Base-by-base conservation (phyloP, 108 stramenopile species). In the Nitzschia sp. region DNA sequence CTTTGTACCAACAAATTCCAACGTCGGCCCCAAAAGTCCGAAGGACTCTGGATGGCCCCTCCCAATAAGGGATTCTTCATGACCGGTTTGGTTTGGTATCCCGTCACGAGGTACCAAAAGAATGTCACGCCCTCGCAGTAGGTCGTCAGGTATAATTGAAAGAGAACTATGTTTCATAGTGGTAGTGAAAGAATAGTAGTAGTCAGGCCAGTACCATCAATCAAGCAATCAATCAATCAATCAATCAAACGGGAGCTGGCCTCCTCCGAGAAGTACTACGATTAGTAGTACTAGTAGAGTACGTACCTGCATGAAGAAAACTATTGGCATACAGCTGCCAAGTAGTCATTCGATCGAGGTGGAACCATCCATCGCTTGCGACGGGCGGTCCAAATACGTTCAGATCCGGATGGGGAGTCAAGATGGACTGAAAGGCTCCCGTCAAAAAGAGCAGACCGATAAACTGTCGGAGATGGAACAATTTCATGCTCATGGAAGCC, bases 21-120 rank as follows among this genome's bases (percentile, higher is more conserved):
- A 35, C 85, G 68, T 21, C 73, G 53, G 1, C 83, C 82, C 91
- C 91, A 92, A 70, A 92, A 92, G 35, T 92, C 88, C 25, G 75
- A 64, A 0, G 85, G 82, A 35, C 69, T 68, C 21, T 53, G 47
- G 19, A 83, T 77, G 50, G 61, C 81, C 25, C 88, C 58, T n/a
- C n/a, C n/a, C n/a, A n/a, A n/a, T 66, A 91, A 54, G 50, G 81
- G 77, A 72, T 82, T 82, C 29, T 63, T 19, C 81, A 82, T 82
- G 23, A 75, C 70, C 2, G 58, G 29, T 23, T 71, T 45, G 15
- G 54, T 34, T 55, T 82, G 45, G 38, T 56, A 71, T 21, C 77
- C 69, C 2, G 73, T 66, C 9, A 75, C 22, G 8, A 63, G 11
- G 19, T 45, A 71, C 45, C 79, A 82, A 21, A 75, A 19, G 28